Conservation (phyloP, 164 flowering plant genomes). For the Vitis labrusca region DNA sequence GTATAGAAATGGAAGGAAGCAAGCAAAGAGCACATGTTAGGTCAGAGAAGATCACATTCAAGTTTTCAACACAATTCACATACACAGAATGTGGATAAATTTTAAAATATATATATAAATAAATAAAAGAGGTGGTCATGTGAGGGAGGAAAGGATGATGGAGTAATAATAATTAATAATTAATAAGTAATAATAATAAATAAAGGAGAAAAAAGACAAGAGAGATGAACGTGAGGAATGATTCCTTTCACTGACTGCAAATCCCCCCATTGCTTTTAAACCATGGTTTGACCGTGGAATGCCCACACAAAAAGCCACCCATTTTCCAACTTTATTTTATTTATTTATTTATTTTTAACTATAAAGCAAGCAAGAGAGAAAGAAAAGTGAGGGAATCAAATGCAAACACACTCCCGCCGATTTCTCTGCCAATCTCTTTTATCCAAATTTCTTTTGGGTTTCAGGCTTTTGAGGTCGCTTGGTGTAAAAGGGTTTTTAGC, state of each 20-base stretch:
- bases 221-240: conserved; percentile 28
- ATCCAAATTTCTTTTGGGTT: neutral
- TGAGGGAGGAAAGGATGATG: conserved; percentile 16
- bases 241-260: conserved; percentile 19
- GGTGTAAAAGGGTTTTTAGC: conserved; percentile 13
- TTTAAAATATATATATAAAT: neutral
- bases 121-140: conserved; percentile 13
- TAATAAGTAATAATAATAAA: neutral
- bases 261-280: conserved; percentile 2
- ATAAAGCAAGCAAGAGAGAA: neutral
- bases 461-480: conserved; percentile 4
- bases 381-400: neutral
- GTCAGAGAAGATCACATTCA: neutral
- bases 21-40: neutral
- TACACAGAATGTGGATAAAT: neutral
- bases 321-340: neutral
- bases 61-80: neutral
- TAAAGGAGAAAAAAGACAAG: too few relatives aligned
- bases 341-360: neutral
- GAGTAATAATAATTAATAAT: conserved; percentile 9
- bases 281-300: conserved; percentile 18
- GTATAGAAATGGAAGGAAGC: too few relatives aligned
- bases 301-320: conserved; percentile 9
- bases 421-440: conserved; percentile 20
- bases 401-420: conserved; percentile 29